Evolutionary conservation across 805 yeast species (phyloP), one percentile per base, ranked within the genome.

Genomic region (Yueomyces sp.): DNA sequence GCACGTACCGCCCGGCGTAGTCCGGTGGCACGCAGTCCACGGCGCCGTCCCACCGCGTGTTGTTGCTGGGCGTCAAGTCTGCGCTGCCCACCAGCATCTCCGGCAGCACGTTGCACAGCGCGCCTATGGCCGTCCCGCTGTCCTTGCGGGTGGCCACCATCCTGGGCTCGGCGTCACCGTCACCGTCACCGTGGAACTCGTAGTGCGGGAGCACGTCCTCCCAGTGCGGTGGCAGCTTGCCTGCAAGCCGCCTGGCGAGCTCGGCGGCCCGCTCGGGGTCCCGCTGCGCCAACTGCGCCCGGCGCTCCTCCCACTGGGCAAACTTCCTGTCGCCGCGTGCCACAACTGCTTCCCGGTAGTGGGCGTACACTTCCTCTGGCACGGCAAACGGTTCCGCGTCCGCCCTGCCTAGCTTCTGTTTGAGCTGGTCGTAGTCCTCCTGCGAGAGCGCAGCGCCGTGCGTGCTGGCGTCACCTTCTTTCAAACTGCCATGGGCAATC

Each of bases 71-170:
- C 45, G 97, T 92, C 70, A 90, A 78, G 70, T 90, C 98, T 46
- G 98, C 98, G 53, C 97, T 88, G 58, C 97, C 97, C 70, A 96
- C 96, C 59, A 90, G 69, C 50, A 90, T 70, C 73, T 87, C 96
- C 45, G 97, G 97, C 43, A 92, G 52, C 39, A 54, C 74, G 29
- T 72, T 73, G 55, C 73, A 71, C 54, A 90, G 65, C 51, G 70
- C 66, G 54, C 74, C 70, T 58, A 90, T 69, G 38, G 82, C 85
- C 52, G 72, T 72, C 73, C 88, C 96, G 43, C 94, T 83, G 59
- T 88, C 73, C 75, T 92, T 90, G 77, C 98, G 84, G 48, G 96
- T 77, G 51, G 98, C 97, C 51, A 88, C 72, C 41, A 6, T 30
- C 6, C 9, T 6, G 19, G 19, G 19, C 9, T 30, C 33, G 9